Percentiles rank a stretch among this genome's conserved stretches.
phyloP scores from a whole-genome alignment of 257 asterid species.

The Apocynum venetum region DNA sequence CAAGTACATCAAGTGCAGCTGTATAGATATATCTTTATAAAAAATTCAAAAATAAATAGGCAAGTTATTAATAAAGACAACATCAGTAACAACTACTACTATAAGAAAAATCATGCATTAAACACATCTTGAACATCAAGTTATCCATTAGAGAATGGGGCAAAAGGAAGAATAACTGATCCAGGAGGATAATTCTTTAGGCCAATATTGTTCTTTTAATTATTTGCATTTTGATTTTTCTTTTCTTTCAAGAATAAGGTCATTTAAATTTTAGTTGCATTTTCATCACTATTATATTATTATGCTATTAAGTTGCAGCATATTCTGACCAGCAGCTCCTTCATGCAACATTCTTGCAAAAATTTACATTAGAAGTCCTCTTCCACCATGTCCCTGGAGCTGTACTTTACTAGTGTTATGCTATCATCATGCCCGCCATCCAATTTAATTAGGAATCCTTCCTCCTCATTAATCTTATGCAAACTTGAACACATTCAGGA shows the following conservation, averaged over 20 bases:
- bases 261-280: not conserved
- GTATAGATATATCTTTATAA: slow-evolving; percentile 59
- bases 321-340: not conserved
- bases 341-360: not conserved
- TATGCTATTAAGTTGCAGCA: not conserved
- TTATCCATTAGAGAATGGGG: not conserved
- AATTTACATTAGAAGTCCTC: not conserved
- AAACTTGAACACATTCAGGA: not conserved
- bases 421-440: not conserved
- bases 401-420: not conserved
- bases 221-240: not conserved
- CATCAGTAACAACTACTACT: not conserved
- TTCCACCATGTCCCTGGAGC: not conserved
- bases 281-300: not conserved
- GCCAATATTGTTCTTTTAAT: not conserved
- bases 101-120: not conserved
- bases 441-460: not conserved
- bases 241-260: not conserved
- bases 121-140: not conserved
- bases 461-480: not conserved
- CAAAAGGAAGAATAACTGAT: not conserved
- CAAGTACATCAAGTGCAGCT: slow-evolving; percentile 84
- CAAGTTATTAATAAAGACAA: not conserved
- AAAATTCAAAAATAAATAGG: not conserved
- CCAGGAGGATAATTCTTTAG: not conserved